phyloP scores from a whole-genome alignment of 257 asterid species.

The Jaltomata sinuosa region DNA sequence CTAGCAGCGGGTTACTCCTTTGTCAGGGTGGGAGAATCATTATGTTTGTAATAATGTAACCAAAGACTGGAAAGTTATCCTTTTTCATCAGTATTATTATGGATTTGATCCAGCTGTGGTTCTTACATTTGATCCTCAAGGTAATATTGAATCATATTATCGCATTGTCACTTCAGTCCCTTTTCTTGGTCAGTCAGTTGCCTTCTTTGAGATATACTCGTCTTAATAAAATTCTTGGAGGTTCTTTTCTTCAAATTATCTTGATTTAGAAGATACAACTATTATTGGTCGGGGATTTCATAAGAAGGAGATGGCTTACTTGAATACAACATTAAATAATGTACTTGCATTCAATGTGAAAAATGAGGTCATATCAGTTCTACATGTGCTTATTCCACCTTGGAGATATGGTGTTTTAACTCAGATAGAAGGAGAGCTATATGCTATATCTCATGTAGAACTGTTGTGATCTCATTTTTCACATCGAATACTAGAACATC shows the following conservation, averaged over 20 bases:
- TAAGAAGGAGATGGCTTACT: conserved; percentile 30
- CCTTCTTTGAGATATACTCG: conserved; percentile 26
- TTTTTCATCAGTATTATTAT: conserved; percentile 9
- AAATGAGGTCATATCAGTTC: background rate
- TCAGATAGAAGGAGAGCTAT: too few species aligned
- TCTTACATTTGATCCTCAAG: conserved; percentile 32
- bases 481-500: too few species aligned
- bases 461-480: too few species aligned
- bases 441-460: too few species aligned
- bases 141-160: conserved; percentile 18
- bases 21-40: conserved; percentile 12
- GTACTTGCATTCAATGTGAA: conserved; percentile 26
- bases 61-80: conserved; percentile 16
- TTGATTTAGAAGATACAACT: background rate
- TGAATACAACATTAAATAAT: conserved; percentile 12
- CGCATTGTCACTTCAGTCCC: conserved; percentile 19
- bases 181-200: background rate
- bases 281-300: conserved; percentile 14
- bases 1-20: conserved; percentile 30
- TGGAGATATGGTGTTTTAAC: too few species aligned
- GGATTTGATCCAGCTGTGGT: conserved; percentile 14
- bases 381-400: too few species aligned
- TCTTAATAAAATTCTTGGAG: conserved; percentile 19
- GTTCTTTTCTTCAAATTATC: background rate
- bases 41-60: conserved; percentile 37